Base-by-base conservation (phyloP, 2,329 filamentous ascomycete species). In the Aspergillus tamarii region DNA sequence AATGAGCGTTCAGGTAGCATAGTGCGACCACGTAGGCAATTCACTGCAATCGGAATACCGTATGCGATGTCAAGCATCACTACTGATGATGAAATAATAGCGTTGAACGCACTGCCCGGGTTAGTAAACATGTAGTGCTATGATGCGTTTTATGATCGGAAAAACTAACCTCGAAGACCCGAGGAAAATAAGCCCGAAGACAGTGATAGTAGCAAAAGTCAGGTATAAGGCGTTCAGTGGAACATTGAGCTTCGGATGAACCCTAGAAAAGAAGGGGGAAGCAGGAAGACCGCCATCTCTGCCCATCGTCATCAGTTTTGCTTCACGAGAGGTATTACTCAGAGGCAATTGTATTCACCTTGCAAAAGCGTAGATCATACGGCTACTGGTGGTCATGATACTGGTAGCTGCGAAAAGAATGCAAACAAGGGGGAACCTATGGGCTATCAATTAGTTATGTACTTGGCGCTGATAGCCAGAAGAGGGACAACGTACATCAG, bases 31-130 rank as follows among this genome's bases (percentile, higher is more conserved):
- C 88, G 86, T 2, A 91, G 74, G 62, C 88, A 84, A 69, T 93
- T 91, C 68, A 93, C 87, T 0, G 85, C 82, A 54, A 92, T 86
- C 0, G 91, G 91, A 45, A 94, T 91, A 7, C 86, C 91, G 69
- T 94, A 94, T 2, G 89, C 89, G 6, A 93, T 79, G 8, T 89
- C 87, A 0, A 94, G 83, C 1, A 90, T 86, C 9, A 93, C 89
- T 0, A 93, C 90, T 0, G 89, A 90, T 0, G 89, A 86, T 0
- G 89, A 87, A 1, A 90, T 84, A 68, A 92, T 90, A 16, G 89
- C 89, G 48, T 89, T 91, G 77, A 92, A 91, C 0, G 90, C 89
- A 52, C 48, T 52, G 4, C 19, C 21, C 26, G 4, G 19, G 28
- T 52, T 52, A 52, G 19, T 52, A n/a, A n/a, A 12, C 28, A 52